phyloP scores from a whole-genome alignment of 1,284 basidiomycete species.

The Mycena citricolor region DNA sequence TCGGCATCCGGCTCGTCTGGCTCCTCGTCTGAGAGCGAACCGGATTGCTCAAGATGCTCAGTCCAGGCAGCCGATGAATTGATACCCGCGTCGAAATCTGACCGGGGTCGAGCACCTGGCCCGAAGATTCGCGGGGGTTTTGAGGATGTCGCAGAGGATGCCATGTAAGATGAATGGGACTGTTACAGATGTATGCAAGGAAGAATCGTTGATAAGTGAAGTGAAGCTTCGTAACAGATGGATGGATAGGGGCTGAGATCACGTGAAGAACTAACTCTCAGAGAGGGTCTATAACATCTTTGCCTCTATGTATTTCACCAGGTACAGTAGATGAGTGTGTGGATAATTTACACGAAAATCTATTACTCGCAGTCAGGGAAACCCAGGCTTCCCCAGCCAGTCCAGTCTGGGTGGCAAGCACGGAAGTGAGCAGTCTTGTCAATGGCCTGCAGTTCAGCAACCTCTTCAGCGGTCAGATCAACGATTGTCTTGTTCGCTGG shows the following conservation, averaged over 20 bases:
- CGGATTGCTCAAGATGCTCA: slow-evolving; percentile 50
- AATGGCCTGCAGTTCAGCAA: slow-evolving; percentile 53
- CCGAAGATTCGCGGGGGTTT: slow-evolving; percentile 6
- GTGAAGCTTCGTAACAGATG: too few species aligned
- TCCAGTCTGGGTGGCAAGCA: slow-evolving; percentile 54
- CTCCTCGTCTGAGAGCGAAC: slow-evolving; percentile 41
- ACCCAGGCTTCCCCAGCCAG: slow-evolving; percentile 60
- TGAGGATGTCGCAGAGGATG: slow-evolving; percentile 19
- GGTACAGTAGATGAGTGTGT: too few species aligned
- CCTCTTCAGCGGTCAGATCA: slow-evolving; percentile 57
- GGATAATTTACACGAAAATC: too few species aligned
- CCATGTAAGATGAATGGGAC: too few species aligned
- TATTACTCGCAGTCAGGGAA: slow-evolving; percentile 58
- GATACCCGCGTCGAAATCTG: slow-evolving; percentile 71
- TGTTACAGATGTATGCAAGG: too few species aligned
- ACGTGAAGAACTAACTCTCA: too few species aligned
- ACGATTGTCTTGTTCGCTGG: slow-evolving; percentile 56
- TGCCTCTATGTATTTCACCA: too few species aligned
- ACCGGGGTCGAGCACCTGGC: slow-evolving; percentile 12
- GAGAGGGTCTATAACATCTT: too few species aligned
- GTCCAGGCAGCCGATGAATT: slow-evolving; percentile 77
- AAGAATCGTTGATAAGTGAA: too few species aligned
- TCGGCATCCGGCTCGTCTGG: too few species aligned
- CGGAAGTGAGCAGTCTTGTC: slow-evolving; percentile 61
- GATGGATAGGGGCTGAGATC: too few species aligned